These are phyloP conservation scores for Globisporangium takayamanum DNA, from an alignment of 352 stramenopile species.

Conservation along the genomic window DNA sequence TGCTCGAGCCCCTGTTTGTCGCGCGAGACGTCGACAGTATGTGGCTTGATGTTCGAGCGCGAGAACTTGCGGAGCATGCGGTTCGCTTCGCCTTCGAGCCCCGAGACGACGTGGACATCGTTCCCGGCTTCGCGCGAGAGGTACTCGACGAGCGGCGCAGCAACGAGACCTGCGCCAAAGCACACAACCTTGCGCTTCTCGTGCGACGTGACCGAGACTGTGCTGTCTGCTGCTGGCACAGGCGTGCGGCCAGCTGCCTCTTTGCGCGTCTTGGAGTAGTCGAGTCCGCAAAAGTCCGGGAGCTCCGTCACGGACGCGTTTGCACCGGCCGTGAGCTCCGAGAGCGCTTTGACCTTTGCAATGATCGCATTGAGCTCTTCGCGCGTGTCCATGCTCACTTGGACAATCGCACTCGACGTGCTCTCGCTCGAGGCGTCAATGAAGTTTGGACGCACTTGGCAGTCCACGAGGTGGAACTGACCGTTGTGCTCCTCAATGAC, in stretches of 20 bases:
- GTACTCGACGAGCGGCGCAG: slow-evolving; percentile 82
- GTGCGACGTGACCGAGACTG: slow-evolving; percentile 30
- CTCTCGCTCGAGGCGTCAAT: slow-evolving; percentile 27
- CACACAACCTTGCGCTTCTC: slow-evolving; percentile 84
- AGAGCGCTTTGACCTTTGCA: slow-evolving; percentile 78
- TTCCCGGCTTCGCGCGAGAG: slow-evolving; percentile 66
- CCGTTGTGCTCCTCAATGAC: slow-evolving; percentile 88
- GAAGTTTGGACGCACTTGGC: slow-evolving; percentile 83
- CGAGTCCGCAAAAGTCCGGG: slow-evolving; percentile 65
- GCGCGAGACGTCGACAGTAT: slow-evolving; percentile 74
- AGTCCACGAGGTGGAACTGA: slow-evolving; percentile 89
- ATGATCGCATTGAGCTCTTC: slow-evolving; percentile 82
- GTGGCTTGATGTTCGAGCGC: slow-evolving; percentile 57
- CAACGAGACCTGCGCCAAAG: slow-evolving; percentile 82
- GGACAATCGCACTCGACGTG: slow-evolving; percentile 72
- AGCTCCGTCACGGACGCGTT: slow-evolving; percentile 82
- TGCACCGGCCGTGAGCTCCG: slow-evolving; percentile 77
- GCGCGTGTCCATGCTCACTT: slow-evolving; percentile 70
- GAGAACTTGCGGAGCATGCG: slow-evolving; percentile 63
- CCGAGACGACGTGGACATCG: slow-evolving; percentile 71
- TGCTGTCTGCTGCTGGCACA: slow-evolving; percentile 8
- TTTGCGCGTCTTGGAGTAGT: slow-evolving; percentile 71
- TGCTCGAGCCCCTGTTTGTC: slow-evolving; percentile 53
- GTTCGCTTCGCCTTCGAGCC: slow-evolving; percentile 61
- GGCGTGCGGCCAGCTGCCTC: slow-evolving; percentile 33